Evolutionary conservation across 2,329 filamentous ascomycete genomes (phyloP), one percentile per base, ranked within the genome.

Genomic region (Colletotrichum gigasporum): DNA sequence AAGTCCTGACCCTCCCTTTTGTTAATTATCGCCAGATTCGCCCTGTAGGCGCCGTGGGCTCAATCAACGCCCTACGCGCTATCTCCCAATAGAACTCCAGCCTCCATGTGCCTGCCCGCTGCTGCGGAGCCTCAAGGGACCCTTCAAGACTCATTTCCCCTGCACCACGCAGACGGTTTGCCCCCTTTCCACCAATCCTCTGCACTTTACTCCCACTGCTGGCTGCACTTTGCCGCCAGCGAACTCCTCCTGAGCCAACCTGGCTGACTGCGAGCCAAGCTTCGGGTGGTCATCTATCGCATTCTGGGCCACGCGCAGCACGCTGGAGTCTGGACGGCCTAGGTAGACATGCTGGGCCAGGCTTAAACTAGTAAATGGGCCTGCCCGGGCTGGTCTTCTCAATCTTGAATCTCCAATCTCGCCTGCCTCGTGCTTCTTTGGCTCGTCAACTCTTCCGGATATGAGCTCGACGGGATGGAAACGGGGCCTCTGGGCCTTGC

Each of bases 1-100:
- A 61, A 61, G 42, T 65, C 62, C 56, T 61, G 56, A 62, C 56
- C 48, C 62, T 39, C 59, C 37, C 62, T 56, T 58, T 55, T 62
- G 34, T 63, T 61, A 55, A 65, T 61, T 61, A 61, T 60, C 47
- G 10, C 41, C 41, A 53, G 24, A 53, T 60, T 55, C 48, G 35
- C 56, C 62, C 48, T 65, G 56, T 48, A 48, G 39, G 12, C 26
- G 60, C 48, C 39, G 55, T n/a, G 47, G 26, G 42, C 39, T 60
- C 35, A 65, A 61, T 65, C 18, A 65, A 65, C 39, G 22, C 50
- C 54, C 28, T 61, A 65, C 62, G 48, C 62, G 57, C 62, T 37
- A 65, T 54, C 35, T 47, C 50, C 57, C 48, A 22, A 61, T 54
- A 48, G 42, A 54, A 50, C 48, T 44, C 50, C 24, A 44, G 32